phyloP scores from a whole-genome alignment of 2,329 filamentous ascomycete species.

The Scortechinia acanthostroma region DNA sequence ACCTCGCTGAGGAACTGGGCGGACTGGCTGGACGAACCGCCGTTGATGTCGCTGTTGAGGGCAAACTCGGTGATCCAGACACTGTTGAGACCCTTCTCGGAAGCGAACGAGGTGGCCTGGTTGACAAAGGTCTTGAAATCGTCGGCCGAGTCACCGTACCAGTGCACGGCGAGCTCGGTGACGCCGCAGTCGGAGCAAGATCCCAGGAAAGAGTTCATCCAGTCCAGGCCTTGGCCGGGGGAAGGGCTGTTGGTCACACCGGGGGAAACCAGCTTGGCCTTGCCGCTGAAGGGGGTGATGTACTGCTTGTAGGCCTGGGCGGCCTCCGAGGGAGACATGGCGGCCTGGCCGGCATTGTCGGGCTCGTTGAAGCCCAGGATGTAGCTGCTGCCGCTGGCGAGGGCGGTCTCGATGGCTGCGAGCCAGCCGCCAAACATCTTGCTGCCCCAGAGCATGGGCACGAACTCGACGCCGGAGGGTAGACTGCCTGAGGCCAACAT shows the following conservation, averaged over 20 bases:
- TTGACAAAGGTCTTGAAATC: slow-evolving; percentile 26
- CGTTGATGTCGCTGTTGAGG: slow-evolving; percentile 12
- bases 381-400: slow-evolving; percentile 19
- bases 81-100: slow-evolving; percentile 19
- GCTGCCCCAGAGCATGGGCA: slow-evolving; percentile 34
- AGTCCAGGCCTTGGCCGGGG: slow-evolving; percentile 22
- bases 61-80: slow-evolving; percentile 36
- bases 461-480: slow-evolving; percentile 24
- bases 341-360: slow-evolving; percentile 24
- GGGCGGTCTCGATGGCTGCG: slow-evolving; percentile 17
- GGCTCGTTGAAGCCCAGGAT: slow-evolving; percentile 36
- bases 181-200: slow-evolving; percentile 26
- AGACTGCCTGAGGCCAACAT: slow-evolving; percentile 15
- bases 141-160: slow-evolving; percentile 20
- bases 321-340: slow-evolving; percentile 24
- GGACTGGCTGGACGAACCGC: slow-evolving; percentile 7
- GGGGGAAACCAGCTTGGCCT: slow-evolving; percentile 29
- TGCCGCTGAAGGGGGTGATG: slow-evolving; percentile 22
- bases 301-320: slow-evolving; percentile 22
- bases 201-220: slow-evolving; percentile 27
- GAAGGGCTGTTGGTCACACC: slow-evolving; percentile 25
- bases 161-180: slow-evolving; percentile 31
- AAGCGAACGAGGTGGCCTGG: slow-evolving; percentile 20
- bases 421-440: slow-evolving; percentile 23
- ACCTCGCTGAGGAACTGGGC: slow-evolving; percentile 25